Evolutionary conservation across 345 rosid species (phyloP).

Genomic region (Viola odorata): DNA sequence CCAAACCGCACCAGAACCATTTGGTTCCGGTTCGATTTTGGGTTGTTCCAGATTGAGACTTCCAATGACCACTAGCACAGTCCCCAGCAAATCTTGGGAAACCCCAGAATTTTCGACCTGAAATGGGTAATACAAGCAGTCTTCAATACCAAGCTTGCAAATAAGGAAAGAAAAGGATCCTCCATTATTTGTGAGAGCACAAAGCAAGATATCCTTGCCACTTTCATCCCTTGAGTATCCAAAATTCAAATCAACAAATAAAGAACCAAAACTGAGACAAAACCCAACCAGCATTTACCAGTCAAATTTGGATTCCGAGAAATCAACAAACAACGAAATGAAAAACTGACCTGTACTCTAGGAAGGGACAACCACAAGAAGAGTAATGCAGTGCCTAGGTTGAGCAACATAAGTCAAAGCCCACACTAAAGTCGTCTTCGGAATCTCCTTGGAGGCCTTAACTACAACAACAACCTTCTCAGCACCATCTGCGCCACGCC

Average conservation of each 20-base stretch:
- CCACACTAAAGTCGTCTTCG: conserved; percentile 90
- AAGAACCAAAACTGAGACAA: neutral
- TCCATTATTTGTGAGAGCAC: too few relatives aligned
- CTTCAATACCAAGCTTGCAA: conserved; percentile 3
- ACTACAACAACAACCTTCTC: conserved; percentile 90
- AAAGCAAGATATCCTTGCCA: too few relatives aligned
- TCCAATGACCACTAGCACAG: conserved; percentile 80
- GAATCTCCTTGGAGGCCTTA: conserved; percentile 92
- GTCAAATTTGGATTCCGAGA: conserved; percentile 1
- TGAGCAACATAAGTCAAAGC: conserved; percentile 96
- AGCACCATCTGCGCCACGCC: conserved; percentile 37
- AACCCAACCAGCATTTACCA: neutral
- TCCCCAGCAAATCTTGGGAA: conserved; percentile 87
- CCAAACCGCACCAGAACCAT: too few relatives aligned
- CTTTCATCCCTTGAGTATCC: neutral
- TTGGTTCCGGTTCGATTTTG: too few relatives aligned
- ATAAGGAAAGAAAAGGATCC: too few relatives aligned
- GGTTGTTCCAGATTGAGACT: conserved; percentile 57
- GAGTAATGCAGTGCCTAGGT: conserved; percentile 89
- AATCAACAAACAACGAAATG: conserved; percentile 5
- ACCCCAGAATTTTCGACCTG: conserved; percentile 85
- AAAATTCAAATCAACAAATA: neutral
- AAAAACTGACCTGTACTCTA: conserved; percentile 52
- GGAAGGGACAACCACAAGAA: conserved; percentile 80
- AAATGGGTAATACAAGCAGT: conserved; percentile 11